Evolutionary conservation across 768 basidiomycete genomes (phyloP).

Genomic region (Xerocomellus amylosporus): DNA sequence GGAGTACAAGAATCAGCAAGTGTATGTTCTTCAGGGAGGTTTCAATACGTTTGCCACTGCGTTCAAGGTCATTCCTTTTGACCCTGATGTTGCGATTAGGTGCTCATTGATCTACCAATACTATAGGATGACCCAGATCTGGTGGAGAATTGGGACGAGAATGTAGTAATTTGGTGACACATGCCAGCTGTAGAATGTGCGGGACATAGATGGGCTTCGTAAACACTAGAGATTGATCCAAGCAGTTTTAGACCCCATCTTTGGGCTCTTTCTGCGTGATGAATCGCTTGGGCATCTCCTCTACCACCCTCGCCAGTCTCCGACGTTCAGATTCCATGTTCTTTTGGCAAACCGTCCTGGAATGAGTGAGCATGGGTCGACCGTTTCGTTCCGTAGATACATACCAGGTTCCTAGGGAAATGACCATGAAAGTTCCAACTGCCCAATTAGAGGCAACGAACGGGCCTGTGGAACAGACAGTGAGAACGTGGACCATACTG

Average conservation of each 20-base stretch:
- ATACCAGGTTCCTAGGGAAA: slow-evolving; percentile 71
- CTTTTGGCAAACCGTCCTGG: slow-evolving; percentile 64
- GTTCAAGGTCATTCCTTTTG: slow-evolving; percentile 50
- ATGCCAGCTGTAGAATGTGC: slow-evolving; percentile 13
- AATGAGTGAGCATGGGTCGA: slow-evolving; percentile 9
- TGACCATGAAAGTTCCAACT: slow-evolving; percentile 64
- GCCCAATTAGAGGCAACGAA: slow-evolving; percentile 78
- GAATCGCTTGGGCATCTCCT: slow-evolving; percentile 56
- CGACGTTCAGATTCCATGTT: slow-evolving; percentile 52
- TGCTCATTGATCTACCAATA: slow-evolving; percentile 2
- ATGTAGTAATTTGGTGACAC: slow-evolving; percentile 51
- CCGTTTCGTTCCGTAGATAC: slow-evolving; percentile 24
- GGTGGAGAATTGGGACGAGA: slow-evolving; percentile 73
- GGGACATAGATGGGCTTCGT: no score
- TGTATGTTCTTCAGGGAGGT: slow-evolving; percentile 67
- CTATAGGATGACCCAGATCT: slow-evolving; percentile 60
- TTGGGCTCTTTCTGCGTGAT: slow-evolving; percentile 42
- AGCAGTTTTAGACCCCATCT: slow-evolving; percentile 16
- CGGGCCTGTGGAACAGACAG: slow-evolving; percentile 35
- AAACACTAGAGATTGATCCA: not conserved
- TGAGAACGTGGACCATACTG: slow-evolving; percentile 6
- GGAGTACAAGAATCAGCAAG: slow-evolving; percentile 48
- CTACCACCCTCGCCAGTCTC: slow-evolving; percentile 54
- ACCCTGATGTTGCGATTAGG: not conserved
- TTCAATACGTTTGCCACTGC: slow-evolving; percentile 68